Evolutionary conservation across 192 early-diverging fungal genomes (phyloP), one percentile per base, ranked within the genome.

Genomic region (Podila horticola): DNA sequence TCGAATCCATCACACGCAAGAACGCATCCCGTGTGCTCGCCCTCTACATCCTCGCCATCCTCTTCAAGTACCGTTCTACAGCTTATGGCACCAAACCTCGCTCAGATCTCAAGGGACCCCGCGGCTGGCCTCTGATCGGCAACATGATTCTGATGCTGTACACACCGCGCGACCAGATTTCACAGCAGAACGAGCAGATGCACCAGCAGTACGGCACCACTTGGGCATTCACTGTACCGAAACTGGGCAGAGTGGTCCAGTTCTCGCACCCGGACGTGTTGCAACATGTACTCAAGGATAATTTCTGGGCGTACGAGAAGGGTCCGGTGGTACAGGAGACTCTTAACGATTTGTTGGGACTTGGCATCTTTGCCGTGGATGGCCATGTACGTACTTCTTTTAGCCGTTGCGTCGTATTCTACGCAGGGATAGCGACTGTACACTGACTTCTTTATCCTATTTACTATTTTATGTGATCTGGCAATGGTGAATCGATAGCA

Each of bases 211-310:
- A 65, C 29, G 71, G 67, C 4, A 19, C 62, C 7, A 63, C 58
- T 8, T 81, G 67, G 26, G 41, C 83, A 0, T 59, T 75, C 38
- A 68, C 50, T 28, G 33, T 84, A 0, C 72, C 73, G 8, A 62
- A 58, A 4, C 15, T 84, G 3, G 82, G 75, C 4, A 55, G 83
- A 31, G 17, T 81, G 26, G 66, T 82, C 24, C 49, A 72, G 29
- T 64, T 81, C 33, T 62, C 48, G 30, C 57, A 74, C 24, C 77
- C 83, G 10, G 69, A 59, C 10, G 51, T 67, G 11, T 9, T 84
- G 60, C 76, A 84, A 28, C 69, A 84, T 67, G 69, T 84, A 3
- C 62, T 84, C 19, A 79, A 79, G 64, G 68, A 50, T n/a, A 76
- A 81, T 58, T 81, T 81, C 65, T 74, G 70, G 58, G 66, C 74